A percentile compares a stretch with the other conserved stretches of the same genome.
phyloP scores from a whole-genome alignment of 164 flowering plant species.

The Aristolochia californica region DNA sequence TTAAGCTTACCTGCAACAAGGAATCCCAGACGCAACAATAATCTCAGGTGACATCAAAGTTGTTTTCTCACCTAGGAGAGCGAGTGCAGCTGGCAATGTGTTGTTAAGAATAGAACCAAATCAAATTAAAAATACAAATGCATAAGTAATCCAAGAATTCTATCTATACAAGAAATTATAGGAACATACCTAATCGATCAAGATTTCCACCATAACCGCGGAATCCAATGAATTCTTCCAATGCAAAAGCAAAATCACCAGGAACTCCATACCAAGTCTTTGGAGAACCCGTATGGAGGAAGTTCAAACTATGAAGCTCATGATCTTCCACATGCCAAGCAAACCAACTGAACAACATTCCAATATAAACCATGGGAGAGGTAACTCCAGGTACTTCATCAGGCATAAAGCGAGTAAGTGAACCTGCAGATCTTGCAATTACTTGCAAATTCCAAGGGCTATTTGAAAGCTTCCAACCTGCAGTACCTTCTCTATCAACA shows the following conservation, averaged over 20 bases:
- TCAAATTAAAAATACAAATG: background rate
- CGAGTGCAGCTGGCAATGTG: conserved; percentile 67
- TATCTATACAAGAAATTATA: background rate
- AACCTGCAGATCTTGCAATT: conserved; percentile 88
- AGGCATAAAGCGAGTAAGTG: conserved; percentile 94
- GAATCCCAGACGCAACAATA: conserved; percentile 74
- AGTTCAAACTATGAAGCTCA: conserved; percentile 98
- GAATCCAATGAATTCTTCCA: conserved; percentile 77
- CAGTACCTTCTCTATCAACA: conserved; percentile 65
- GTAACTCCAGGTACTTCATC: conserved; percentile 99
- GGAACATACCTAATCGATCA: conserved; percentile 61
- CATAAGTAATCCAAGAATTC: background rate
- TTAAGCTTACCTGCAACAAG: conserved; percentile 77
- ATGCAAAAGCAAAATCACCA: conserved; percentile 69
- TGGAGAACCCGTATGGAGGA: conserved; percentile 80
- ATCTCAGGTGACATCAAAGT: conserved; percentile 87
- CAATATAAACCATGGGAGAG: conserved; percentile 96
- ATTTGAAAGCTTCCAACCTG: conserved; percentile 96
- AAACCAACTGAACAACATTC: conserved; percentile 99
- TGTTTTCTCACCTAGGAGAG: conserved; percentile 87
- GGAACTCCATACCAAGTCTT: conserved; percentile 99
- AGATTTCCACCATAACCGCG: conserved; percentile 69
- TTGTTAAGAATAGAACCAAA: conserved; percentile 1
- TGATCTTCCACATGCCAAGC: conserved; percentile 99
- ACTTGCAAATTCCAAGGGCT: conserved; percentile 97